A percentile compares a stretch with the other conserved stretches of the same genome.
These are phyloP conservation scores for Rhizoclosmatium sp. DNA, from an alignment of 192 early-diverging fungal genomes.

Conservation along the genomic window DNA sequence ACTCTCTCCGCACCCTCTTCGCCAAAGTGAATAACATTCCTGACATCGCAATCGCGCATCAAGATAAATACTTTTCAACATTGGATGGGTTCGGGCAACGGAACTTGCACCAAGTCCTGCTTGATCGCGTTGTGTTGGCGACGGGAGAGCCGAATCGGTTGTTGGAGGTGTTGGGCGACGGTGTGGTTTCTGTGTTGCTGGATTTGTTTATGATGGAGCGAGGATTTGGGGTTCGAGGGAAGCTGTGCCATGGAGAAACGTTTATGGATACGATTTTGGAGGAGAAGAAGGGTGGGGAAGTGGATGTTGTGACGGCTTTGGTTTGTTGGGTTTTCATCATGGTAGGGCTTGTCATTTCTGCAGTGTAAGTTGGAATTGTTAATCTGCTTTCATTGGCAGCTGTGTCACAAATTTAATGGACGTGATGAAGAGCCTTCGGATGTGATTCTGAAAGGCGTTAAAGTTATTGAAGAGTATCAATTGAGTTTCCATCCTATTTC, in stretches of 20 bases:
- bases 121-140: neutral
- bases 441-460: neutral
- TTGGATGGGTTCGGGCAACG: constrained; percentile 33
- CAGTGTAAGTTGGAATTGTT: neutral
- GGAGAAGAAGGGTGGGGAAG: neutral
- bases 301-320: neutral
- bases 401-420: neutral
- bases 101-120: constrained; percentile 22
- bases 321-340: neutral
- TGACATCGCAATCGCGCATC: constrained; percentile 7
- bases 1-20: constrained; percentile 10
- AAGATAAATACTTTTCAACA: constrained; percentile 26
- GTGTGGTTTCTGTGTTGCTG: neutral
- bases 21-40: constrained; percentile 23
- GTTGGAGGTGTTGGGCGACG: neutral
- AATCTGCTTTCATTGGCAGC: neutral
- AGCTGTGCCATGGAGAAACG: constrained; percentile 30
- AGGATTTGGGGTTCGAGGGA: constrained; percentile 14
- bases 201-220: constrained; percentile 32
- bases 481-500: constrained; percentile 27
- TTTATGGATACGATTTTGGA: neutral
- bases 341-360: neutral
- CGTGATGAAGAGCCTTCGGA: neutral
- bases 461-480: neutral
- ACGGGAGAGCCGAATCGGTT: constrained; percentile 12